Conservation (phyloP, 345 rosid genomes). For the Populus davidiana region DNA sequence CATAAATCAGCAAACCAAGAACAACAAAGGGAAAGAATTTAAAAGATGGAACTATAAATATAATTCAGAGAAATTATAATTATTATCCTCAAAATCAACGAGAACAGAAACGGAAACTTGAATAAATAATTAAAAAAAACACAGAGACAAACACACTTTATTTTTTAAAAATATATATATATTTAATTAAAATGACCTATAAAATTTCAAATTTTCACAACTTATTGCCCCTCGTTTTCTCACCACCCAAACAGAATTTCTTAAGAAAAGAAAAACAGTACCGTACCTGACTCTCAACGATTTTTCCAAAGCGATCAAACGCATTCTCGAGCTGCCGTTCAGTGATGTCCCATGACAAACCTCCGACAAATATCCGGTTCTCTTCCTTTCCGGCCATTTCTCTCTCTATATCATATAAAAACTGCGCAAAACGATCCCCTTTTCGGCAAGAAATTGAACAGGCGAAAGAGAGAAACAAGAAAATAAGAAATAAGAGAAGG, state of each 20-base stretch:
- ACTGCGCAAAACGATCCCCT: neutral
- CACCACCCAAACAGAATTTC: conserved; percentile 1
- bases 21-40: conserved; percentile 34
- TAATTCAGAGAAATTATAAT: neutral
- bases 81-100: neutral
- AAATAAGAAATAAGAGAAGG: neutral
- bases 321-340: conserved; percentile 83
- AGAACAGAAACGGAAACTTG: neutral
- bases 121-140: neutral
- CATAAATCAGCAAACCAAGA: conserved; percentile 38
- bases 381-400: conserved; percentile 79
- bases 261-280: conserved; percentile 11
- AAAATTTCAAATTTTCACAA: neutral
- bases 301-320: conserved; percentile 81
- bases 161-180: too few relatives aligned
- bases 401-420: conserved; percentile 18
- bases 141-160: neutral
- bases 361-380: conserved; percentile 82
- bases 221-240: conserved; percentile 5
- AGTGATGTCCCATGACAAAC: conserved; percentile 74
- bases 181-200: neutral
- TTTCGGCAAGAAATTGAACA: neutral
- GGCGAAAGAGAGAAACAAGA: neutral
- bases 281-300: conserved; percentile 90
- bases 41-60: neutral